Base-by-base conservation (phyloP, 257 asterid genomes). In the Solanum pimpinellifolium region DNA sequence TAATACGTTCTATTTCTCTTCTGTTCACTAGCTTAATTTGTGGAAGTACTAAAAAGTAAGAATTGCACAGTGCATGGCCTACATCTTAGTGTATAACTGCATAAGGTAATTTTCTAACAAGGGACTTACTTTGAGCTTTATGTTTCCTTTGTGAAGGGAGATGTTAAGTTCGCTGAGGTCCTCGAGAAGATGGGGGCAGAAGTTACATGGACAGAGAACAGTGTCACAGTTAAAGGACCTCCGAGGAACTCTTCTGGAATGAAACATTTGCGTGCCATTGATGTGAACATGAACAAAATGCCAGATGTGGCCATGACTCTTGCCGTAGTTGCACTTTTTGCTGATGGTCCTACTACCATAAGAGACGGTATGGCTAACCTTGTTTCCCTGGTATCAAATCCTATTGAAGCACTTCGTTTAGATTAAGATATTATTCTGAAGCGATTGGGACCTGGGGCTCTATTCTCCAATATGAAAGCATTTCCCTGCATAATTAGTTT, bases 301-400 rank as follows among this genome's bases (percentile, higher is more conserved):
- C 98, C 98, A 4, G 99, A 97, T 90, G 99, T 97, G 39, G 99
- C 99, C 89, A 95, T 97, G 99, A 97, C 99, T 85, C 98, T 97
- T 87, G 98, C 98, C 84, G 99, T 97, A 2, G 98, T 95, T 56
- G 99, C 99, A 59, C 98, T 97, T 86, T 95, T 89, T 66, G 99
- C 99, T 80, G 98, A 97, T 86, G 99, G 99, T 9, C 95, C 99
- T 86, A 94, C 99, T 68, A 91, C 98, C 83, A 94, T 96, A 52
- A 93, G 99, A 95, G 99, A 96, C 49, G 99, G 98, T 96, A 93
- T 81, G 90, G 4, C 49, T 46, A 20, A 9, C 88, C 44, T 81
- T 39, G 39, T 88, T 65, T 62, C 47, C 83, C 68, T 42, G 60
- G 80, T 25, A 41, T 70, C 16, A 14, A 46, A 31, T 20, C 85